Percentiles rank a stretch among this genome's conserved stretches.
phyloP scores from a whole-genome alignment of 208 protist species.

The Trypanosoma caninum region DNA sequence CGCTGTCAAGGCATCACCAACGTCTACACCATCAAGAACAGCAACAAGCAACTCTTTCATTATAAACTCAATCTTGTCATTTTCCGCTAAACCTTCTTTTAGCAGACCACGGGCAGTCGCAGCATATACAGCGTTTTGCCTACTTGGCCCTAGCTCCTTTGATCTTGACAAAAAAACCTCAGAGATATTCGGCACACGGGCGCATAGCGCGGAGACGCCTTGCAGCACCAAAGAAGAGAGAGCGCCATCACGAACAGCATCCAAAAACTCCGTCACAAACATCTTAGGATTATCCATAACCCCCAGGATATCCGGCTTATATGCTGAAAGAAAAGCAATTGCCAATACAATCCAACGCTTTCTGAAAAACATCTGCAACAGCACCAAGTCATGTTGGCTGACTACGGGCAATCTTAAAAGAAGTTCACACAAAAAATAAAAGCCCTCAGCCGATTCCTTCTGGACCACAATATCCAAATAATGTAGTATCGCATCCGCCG shows the following conservation, averaged over 20 bases:
- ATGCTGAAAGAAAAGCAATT: conserved; percentile 16
- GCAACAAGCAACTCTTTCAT: neutral
- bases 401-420: conserved; percentile 2
- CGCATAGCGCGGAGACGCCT: conserved; percentile 18
- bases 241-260: neutral
- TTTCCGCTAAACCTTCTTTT: neutral
- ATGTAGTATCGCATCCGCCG: conserved; percentile 6
- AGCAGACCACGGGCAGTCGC: conserved; percentile 18
- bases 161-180: conserved; percentile 9
- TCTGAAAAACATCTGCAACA: conserved; percentile 8
- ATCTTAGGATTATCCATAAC: neutral
- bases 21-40: conserved; percentile 4
- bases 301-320: conserved; percentile 1
- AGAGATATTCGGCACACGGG: conserved; percentile 2
- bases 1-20: conserved; percentile 4
- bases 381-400: neutral
- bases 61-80: conserved; percentile 7
- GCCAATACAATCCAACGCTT: conserved; percentile 2
- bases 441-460: conserved; percentile 8
- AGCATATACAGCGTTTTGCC: conserved; percentile 2
- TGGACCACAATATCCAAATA: neutral
- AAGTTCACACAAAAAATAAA: conserved; percentile 27
- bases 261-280: conserved; percentile 8
- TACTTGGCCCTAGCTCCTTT: neutral
- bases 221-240: conserved; percentile 9